phyloP scores from a whole-genome alignment of 2,329 filamentous ascomycete genomes.

The Stemphylium lycopersici region DNA sequence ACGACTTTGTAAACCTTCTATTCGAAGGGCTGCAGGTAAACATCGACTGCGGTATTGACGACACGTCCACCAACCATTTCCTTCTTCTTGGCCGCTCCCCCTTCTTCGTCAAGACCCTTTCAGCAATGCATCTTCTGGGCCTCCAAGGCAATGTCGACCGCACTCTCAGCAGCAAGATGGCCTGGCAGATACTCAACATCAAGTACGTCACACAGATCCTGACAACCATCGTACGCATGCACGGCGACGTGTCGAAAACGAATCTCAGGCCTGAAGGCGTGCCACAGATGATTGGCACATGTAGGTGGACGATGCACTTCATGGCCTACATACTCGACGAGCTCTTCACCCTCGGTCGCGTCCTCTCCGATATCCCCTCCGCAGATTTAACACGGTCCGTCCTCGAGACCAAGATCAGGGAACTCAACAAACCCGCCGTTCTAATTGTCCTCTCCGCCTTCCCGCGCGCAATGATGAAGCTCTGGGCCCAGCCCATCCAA shows the following conservation, averaged over 20 bases:
- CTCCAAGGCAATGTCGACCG: slow-evolving; percentile 52
- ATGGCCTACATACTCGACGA: slow-evolving; percentile 63
- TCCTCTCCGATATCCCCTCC: slow-evolving; percentile 24
- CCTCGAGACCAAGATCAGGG: slow-evolving; percentile 33
- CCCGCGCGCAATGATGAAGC: slow-evolving; percentile 47
- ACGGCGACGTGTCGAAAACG: slow-evolving; percentile 57
- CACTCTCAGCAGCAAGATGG: slow-evolving; percentile 72
- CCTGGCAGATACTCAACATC: slow-evolving; percentile 76
- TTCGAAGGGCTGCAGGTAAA: slow-evolving; percentile 58
- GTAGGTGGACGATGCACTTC: slow-evolving; percentile 77
- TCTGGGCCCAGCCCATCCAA: slow-evolving; percentile 39
- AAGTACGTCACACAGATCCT: slow-evolving; percentile 70
- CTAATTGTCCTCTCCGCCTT: slow-evolving; percentile 44
- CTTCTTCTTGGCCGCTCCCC: slow-evolving; percentile 58
- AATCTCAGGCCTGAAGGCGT: slow-evolving; percentile 40
- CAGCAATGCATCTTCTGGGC: slow-evolving; percentile 79
- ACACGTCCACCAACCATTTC: slow-evolving; percentile 59
- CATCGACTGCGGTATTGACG: slow-evolving; percentile 82
- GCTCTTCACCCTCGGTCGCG: slow-evolving; percentile 46
- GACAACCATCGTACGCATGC: slow-evolving; percentile 59
- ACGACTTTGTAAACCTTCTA: slow-evolving; percentile 68
- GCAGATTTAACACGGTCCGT: slow-evolving; percentile 47
- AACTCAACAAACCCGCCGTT: slow-evolving; percentile 45
- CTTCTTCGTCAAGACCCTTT: slow-evolving; percentile 77
- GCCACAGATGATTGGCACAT: slow-evolving; percentile 65